Base-by-base conservation (phyloP, 23 red algal genomes). In the Cyanidioschyzon merolae region DNA sequence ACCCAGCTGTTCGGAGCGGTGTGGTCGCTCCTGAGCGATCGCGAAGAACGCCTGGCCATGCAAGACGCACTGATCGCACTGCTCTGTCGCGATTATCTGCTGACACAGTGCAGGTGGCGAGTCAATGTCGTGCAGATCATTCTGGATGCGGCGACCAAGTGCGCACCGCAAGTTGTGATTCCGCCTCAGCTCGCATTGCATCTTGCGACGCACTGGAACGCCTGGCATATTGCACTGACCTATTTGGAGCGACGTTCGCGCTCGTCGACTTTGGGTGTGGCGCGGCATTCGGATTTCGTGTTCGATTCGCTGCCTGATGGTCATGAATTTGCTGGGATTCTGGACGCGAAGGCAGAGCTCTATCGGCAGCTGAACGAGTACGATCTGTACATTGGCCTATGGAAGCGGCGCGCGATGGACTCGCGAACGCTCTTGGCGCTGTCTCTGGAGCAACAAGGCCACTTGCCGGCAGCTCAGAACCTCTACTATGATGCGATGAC, bases 61-160 rank as follows among this genome's bases (percentile, higher is more conserved):
- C 79, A 84, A 34, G 82, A 50, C 57, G 83, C 86, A 50, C 68
- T 95, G 27, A 31, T 59, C 0, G 26, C 50, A 37, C 77, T 95
- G 15, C 67, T 95, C 7, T 58, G 68, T 1, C 88, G 89, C 58
- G 90, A 95, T 39, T 95, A 95, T 68, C 79, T 86, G 75, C 57
- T 76, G 34, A 77, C 77, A 35, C 90, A 95, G 78, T 57, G 68
- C 34, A 25, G 40, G 15, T 85, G 90, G 83, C 79, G 79, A 29
- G 76, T 41, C 18, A 95, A 89, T 63, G 84, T 78, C 36, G 50
- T 95, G 58, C 82, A 89, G 78, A 38, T 78, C 57, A 39, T 89
- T 0, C 39, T 95, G 36, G 90, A 95, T 29, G 86, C 75, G 3
- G 38, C 83, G 37, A 67, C 79, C 7, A 37, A 57, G 25, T 88